Percentiles rank a stretch among this genome's conserved stretches.
phyloP scores from a whole-genome alignment of 371 early-diverging fungal genomes.

The Entomophthora muscae region DNA sequence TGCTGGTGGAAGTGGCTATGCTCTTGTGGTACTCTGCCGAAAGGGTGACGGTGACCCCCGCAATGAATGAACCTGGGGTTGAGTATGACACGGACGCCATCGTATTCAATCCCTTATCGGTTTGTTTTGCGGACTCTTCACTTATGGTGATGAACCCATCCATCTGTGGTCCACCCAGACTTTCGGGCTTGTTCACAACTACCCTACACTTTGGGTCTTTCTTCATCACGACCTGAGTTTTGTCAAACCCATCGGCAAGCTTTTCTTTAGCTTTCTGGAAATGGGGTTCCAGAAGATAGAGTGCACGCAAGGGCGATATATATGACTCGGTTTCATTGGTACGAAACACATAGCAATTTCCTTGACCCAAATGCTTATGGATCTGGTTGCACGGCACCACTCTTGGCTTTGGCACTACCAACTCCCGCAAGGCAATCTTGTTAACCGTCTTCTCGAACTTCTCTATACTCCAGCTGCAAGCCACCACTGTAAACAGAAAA shows the following conservation, averaged over 20 bases:
- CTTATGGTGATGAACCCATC: background rate
- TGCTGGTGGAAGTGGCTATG: background rate
- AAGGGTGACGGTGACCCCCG: background rate
- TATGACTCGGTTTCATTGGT: background rate
- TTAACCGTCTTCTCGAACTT: too few species aligned
- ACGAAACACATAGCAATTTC: background rate
- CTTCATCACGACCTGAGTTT: background rate
- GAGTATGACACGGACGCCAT: background rate
- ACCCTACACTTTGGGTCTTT: background rate
- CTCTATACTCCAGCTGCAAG: too few species aligned
- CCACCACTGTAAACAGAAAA: too few species aligned
- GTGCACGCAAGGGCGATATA: background rate
- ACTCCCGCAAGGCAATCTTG: too few species aligned
- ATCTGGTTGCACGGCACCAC: background rate
- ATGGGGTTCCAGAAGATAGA: background rate
- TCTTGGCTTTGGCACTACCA: background rate
- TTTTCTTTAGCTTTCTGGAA: background rate
- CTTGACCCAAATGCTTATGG: background rate
- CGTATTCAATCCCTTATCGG: background rate
- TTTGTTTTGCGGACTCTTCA: background rate
- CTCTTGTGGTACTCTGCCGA: background rate
- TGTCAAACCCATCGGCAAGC: background rate
- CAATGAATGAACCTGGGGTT: background rate
- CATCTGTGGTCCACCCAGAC: background rate
- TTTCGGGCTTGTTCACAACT: background rate